Base-by-base conservation (phyloP, 306 rosid species). In the Adenanthera pavonina region DNA sequence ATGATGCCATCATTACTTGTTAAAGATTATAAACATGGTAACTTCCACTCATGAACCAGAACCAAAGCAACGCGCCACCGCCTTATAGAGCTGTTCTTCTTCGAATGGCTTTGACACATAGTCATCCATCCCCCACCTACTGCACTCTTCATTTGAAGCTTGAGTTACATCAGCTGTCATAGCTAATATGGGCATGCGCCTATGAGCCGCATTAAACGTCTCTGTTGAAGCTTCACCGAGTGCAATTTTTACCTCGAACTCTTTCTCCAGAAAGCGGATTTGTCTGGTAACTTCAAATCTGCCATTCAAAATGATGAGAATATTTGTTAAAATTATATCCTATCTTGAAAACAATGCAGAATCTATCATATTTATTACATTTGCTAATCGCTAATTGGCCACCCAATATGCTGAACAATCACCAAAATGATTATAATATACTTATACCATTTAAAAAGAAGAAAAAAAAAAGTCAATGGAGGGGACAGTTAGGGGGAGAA, bases 161-260 rank as follows among this genome's bases (percentile, higher is more conserved):
- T 86, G 98, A 79, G 89, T 90, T 77, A 80, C 93, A 85, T 95
- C 98, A 41, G 99, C 99, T 30, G 99, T 95, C 99, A 95, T 92
- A 30, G 99, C 99, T 78, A 95, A 83, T 77, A 95, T 87, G 40
- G 97, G 99, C 44, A 84, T 95, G 91, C 87, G 97, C 99, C 98
- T 93, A 83, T 68, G 49, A 60, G 83, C 78, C 44, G 84, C 82
- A 77, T 88, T 87, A 40, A 79, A 89, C 90, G 73, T 85, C 85
- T 92, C 95, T 0, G 52, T 30, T 15, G 86, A 86, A 66, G 82
- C 95, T 85, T 90, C 85, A 69, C 92, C 94, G 20, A 86, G 60
- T 5, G 89, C 93, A 81, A 93, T 81, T 78, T 80, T 83, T 78
- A 87, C 88, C 36, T 90, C 92, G 34, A 84, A 89, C 86, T 86